Evolutionary conservation across 306 rosid genomes (phyloP).

Genomic region (Cicer cuneatum): DNA sequence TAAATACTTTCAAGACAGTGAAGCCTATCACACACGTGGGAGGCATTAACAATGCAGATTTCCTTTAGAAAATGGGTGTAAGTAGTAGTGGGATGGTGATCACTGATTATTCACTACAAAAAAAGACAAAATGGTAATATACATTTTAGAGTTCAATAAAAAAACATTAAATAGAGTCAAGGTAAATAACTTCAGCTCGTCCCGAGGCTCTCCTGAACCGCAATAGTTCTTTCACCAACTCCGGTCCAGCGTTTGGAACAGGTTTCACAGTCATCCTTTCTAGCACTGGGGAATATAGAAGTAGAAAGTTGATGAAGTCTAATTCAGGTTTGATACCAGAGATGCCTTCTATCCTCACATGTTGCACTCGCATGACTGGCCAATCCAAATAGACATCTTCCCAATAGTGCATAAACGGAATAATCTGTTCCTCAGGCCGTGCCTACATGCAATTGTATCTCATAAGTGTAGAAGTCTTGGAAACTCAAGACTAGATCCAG

Average conservation of each 20-base stretch:
- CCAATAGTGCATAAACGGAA: conserved; percentile 1
- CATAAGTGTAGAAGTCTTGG: conserved; percentile 20
- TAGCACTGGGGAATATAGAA: conserved; percentile 55
- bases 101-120: background rate
- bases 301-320: conserved; percentile 60
- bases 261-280: conserved; percentile 66
- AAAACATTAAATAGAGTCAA: conserved; percentile 45
- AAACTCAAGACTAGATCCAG: conserved; percentile 19
- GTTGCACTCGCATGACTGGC: conserved; percentile 47
- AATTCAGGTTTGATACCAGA: conserved; percentile 54
- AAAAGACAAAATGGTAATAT: background rate
- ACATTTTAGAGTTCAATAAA: conserved; percentile 20
- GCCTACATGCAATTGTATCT: conserved; percentile 45
- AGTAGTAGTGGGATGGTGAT: background rate
- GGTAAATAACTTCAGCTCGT: conserved; percentile 60
- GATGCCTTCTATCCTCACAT: conserved; percentile 56
- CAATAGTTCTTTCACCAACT: conserved; percentile 56
- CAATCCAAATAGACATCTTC: conserved; percentile 42
- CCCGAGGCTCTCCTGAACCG: conserved; percentile 59
- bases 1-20: background rate
- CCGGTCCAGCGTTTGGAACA: conserved; percentile 39
- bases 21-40: background rate
- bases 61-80: background rate
- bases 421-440: conserved; percentile 48
- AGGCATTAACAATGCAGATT: background rate